Conservation (phyloP, 768 basidiomycete species). For the Boletus rufocinnamomeus region DNA sequence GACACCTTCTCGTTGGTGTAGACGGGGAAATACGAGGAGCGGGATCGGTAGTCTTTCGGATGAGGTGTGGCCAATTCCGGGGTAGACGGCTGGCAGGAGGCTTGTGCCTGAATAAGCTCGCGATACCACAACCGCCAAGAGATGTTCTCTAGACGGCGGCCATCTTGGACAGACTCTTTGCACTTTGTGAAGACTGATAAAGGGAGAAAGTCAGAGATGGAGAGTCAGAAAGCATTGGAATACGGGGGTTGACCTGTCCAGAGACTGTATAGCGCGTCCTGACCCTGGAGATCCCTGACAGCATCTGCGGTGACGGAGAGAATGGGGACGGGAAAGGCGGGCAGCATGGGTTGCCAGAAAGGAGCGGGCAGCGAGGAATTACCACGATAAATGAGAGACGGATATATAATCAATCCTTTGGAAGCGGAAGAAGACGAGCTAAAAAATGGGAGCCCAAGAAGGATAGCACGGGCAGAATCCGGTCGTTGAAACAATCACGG, state of each 20-base stretch:
- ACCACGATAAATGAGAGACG: conserved; percentile 11
- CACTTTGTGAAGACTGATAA: conserved; percentile 79
- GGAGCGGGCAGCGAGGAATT: conserved; percentile 8
- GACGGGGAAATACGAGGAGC: conserved; percentile 32
- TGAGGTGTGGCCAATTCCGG: conserved; percentile 27
- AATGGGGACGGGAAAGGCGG: conserved; percentile 61
- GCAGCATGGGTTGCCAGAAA: conserved; percentile 42
- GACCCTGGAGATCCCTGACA: conserved; percentile 66
- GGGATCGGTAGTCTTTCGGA: conserved; percentile 24
- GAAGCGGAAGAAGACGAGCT: conserved; percentile 16
- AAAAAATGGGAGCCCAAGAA: conserved; percentile 17
- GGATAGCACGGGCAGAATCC: conserved; percentile 21
- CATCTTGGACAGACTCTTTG: conserved; percentile 76
- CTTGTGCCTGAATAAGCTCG: conserved; percentile 48
- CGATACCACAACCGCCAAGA: conserved; percentile 85
- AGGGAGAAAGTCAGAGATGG: conserved; percentile 10
- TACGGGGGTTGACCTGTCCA: conserved; percentile 56
- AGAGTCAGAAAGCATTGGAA: background rate
- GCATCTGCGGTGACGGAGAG: conserved; percentile 67
- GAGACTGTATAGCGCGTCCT: conserved; percentile 63
- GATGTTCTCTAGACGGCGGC: conserved; percentile 82
- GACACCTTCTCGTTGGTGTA: conserved; percentile 16
- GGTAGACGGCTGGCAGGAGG: conserved; percentile 29
- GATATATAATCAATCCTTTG: conserved; percentile 24
- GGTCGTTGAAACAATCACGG: conserved; percentile 29